Percentiles rank a stretch among this genome's conserved stretches.
phyloP scores from a whole-genome alignment of 129 eudicot species.

The Ambrosia artemisiifolia region DNA sequence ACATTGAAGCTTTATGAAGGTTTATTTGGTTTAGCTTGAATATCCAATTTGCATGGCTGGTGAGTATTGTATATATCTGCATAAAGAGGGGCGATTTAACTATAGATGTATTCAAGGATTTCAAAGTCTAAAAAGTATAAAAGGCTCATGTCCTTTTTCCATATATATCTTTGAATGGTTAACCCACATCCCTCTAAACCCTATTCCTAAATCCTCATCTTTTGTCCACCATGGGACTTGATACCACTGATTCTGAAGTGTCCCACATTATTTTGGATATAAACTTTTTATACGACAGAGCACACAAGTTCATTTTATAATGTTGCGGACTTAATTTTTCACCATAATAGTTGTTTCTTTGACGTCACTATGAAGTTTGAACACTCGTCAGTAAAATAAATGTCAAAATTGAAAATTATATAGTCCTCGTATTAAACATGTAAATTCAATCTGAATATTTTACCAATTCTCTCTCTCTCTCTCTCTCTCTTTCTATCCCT shows the following conservation, averaged over 20 bases:
- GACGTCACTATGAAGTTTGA: not conserved
- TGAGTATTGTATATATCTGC: not conserved
- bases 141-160: not conserved
- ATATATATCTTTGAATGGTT: not conserved
- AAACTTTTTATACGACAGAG: too few relatives aligned
- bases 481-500: too few relatives aligned
- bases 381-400: not conserved
- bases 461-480: too few relatives aligned
- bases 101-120: not conserved
- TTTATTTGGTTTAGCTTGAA: not conserved
- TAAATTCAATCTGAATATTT: not conserved
- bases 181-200: too few relatives aligned
- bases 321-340: not conserved
- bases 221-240: too few relatives aligned
- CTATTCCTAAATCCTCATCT: too few relatives aligned
- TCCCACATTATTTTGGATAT: too few relatives aligned
- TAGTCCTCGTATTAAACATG: too few relatives aligned
- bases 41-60: not conserved
- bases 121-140: not conserved
- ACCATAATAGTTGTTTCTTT: not conserved
- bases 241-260: not conserved
- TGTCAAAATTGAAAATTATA: not conserved
- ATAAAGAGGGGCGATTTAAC: not conserved
- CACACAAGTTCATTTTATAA: not conserved
- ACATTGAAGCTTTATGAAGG: not conserved